Conservation (phyloP, 306 rosid species). For the Canavalia ensiformis region DNA sequence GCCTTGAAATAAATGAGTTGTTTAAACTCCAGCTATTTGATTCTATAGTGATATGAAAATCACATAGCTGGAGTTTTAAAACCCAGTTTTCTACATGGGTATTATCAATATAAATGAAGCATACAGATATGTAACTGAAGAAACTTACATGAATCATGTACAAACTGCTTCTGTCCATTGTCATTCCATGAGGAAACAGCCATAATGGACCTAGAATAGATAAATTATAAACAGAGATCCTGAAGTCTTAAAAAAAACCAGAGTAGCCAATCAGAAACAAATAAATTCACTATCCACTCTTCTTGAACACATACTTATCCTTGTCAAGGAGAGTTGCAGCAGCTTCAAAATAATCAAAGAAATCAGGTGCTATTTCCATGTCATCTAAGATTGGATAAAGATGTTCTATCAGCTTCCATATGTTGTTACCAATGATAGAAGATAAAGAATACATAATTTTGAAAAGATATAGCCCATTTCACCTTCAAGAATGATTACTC, state of each 20-base stretch:
- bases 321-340: constrained; percentile 81
- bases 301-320: constrained; percentile 76
- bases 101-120: constrained; percentile 16
- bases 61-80: constrained; percentile 11
- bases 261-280: constrained; percentile 1
- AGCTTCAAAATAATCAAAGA: constrained; percentile 94
- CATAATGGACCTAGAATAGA: constrained; percentile 80
- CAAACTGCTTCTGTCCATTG: constrained; percentile 97
- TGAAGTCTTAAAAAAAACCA: neutral
- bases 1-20: neutral
- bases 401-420: constrained; percentile 40
- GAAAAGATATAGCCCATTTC: constrained; percentile 50
- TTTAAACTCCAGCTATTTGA: constrained; percentile 17
- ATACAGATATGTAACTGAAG: constrained; percentile 14
- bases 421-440: constrained; percentile 31
- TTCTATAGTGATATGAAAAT: constrained; percentile 16
- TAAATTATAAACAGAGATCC: constrained; percentile 38
- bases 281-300: constrained; percentile 30
- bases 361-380: constrained; percentile 99
- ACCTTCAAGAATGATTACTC: constrained; percentile 97
- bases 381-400: constrained; percentile 73
- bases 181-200: constrained; percentile 99
- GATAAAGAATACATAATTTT: constrained; percentile 9
- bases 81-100: constrained; percentile 12
- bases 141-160: constrained; percentile 89